phyloP scores from a whole-genome alignment of 345 rosid species.

The Aurinia saxatilis region DNA sequence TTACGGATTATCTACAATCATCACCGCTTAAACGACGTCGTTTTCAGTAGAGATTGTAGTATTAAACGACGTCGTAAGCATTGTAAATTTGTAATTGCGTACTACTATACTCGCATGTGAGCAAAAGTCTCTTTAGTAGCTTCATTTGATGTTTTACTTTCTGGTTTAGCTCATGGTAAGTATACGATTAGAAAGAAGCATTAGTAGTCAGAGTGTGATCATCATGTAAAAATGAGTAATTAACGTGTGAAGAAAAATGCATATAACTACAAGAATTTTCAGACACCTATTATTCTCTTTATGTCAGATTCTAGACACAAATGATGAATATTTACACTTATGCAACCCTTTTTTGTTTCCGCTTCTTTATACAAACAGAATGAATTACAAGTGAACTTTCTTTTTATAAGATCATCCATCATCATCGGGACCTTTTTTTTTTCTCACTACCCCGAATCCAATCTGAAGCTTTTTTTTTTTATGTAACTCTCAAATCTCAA shows the following conservation, averaged over 20 bases:
- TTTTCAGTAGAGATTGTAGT: no score
- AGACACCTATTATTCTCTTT: background rate
- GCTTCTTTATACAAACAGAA: slow-evolving; percentile 21
- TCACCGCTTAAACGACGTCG: no score
- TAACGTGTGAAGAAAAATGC: background rate
- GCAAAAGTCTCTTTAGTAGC: no score
- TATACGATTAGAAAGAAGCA: background rate
- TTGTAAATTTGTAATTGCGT: no score
- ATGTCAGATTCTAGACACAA: slow-evolving; percentile 16
- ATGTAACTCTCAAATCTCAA: slow-evolving; percentile 13
- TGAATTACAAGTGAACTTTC: slow-evolving; percentile 10
- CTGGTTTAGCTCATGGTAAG: background rate
- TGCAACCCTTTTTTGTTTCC: background rate
- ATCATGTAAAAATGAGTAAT: background rate
- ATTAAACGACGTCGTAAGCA: no score
- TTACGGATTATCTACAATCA: no score
- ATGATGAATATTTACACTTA: slow-evolving; percentile 17
- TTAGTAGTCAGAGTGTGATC: no score
- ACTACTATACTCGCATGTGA: no score
- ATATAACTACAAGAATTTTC: slow-evolving; percentile 5
- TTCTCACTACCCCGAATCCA: slow-evolving; percentile 17
- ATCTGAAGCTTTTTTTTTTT: slow-evolving; percentile 2
- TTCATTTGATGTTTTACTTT: no score
- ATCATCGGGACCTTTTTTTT: background rate
- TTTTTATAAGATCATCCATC: slow-evolving; percentile 6